phyloP scores from a whole-genome alignment of 2,329 filamentous ascomycete species.

The Stachybotrys chartarum region DNA sequence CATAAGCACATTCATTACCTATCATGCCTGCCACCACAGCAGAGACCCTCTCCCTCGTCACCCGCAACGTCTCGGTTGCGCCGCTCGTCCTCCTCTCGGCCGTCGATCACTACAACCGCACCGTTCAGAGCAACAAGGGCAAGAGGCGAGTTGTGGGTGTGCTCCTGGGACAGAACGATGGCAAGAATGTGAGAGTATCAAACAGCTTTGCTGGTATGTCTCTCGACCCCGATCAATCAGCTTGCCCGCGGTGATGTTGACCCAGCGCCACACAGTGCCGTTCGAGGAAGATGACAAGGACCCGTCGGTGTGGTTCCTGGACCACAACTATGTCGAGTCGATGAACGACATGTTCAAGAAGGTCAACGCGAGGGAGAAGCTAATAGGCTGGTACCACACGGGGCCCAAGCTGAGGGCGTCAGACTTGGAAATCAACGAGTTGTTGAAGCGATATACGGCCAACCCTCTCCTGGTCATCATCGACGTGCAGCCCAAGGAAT shows the following conservation, averaged over 20 bases:
- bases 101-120: slow-evolving; percentile 96
- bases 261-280: slow-evolving; percentile 55
- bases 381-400: slow-evolving; percentile 99
- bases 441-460: slow-evolving; percentile 98
- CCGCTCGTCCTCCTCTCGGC: slow-evolving; percentile 95
- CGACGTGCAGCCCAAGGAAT: slow-evolving; percentile 96
- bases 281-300: slow-evolving; percentile 99
- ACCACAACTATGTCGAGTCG: slow-evolving; percentile 98
- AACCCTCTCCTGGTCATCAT: slow-evolving; percentile 96
- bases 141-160: slow-evolving; percentile 87
- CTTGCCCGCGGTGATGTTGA: neutral
- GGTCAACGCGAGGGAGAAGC: slow-evolving; percentile 96
- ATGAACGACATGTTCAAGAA: slow-evolving; percentile 99
- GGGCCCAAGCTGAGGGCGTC: slow-evolving; percentile 94
- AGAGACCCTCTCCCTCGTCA: slow-evolving; percentile 92
- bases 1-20: slow-evolving; percentile 9
- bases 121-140: slow-evolving; percentile 81
- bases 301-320: slow-evolving; percentile 96
- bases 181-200: slow-evolving; percentile 91
- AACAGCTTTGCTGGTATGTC: slow-evolving; percentile 92
- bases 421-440: slow-evolving; percentile 97
- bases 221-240: slow-evolving; percentile 6
- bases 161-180: slow-evolving; percentile 89
- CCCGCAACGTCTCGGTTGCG: slow-evolving; percentile 90
- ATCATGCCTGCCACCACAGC: slow-evolving; percentile 94